A percentile compares a stretch with the other conserved stretches of the same genome.
Conservation (phyloP, 805 yeast species). For the Metschnikowia lunata region DNA sequence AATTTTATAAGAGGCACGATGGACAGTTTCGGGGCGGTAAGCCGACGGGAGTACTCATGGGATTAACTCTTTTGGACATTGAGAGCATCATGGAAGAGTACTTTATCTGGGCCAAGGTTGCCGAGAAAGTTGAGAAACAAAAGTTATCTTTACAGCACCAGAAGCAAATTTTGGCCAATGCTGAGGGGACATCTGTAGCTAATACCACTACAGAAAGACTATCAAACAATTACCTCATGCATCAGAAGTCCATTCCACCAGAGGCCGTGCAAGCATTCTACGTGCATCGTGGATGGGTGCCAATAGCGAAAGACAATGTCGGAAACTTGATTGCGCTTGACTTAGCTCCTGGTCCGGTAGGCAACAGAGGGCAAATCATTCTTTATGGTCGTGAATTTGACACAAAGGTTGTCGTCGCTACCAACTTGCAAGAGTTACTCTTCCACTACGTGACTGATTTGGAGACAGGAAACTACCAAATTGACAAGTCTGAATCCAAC, state of each 20-base stretch:
- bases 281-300: slow-evolving; percentile 21
- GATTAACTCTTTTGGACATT: slow-evolving; percentile 38
- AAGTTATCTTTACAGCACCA: slow-evolving; percentile 27
- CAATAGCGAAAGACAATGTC: slow-evolving; percentile 15
- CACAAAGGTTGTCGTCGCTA: slow-evolving; percentile 19
- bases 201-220: slow-evolving; percentile 11
- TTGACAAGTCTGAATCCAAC: slow-evolving; percentile 30
- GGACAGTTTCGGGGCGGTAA: slow-evolving; percentile 44
- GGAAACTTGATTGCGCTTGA: slow-evolving; percentile 19
- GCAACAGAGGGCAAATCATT: slow-evolving; percentile 18
- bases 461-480: slow-evolving; percentile 38
- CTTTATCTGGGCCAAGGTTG: slow-evolving; percentile 39
- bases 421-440: slow-evolving; percentile 35
- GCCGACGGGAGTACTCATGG: slow-evolving; percentile 44
- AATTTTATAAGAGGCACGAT: slow-evolving; percentile 42
- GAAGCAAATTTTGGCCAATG: slow-evolving; percentile 17
- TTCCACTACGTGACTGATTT: slow-evolving; percentile 36
- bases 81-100: slow-evolving; percentile 41
- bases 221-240: slow-evolving; percentile 17
- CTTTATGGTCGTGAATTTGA: slow-evolving; percentile 20
- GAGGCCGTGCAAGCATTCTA: slow-evolving; percentile 19
- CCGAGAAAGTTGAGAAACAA: slow-evolving; percentile 37
- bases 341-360: slow-evolving; percentile 20
- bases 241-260: slow-evolving; percentile 17
- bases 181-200: slow-evolving; percentile 10